Evolutionary conservation across 2,329 filamentous ascomycete genomes (phyloP), one percentile per base, ranked within the genome.

Genomic region (Didymella pinodella): DNA sequence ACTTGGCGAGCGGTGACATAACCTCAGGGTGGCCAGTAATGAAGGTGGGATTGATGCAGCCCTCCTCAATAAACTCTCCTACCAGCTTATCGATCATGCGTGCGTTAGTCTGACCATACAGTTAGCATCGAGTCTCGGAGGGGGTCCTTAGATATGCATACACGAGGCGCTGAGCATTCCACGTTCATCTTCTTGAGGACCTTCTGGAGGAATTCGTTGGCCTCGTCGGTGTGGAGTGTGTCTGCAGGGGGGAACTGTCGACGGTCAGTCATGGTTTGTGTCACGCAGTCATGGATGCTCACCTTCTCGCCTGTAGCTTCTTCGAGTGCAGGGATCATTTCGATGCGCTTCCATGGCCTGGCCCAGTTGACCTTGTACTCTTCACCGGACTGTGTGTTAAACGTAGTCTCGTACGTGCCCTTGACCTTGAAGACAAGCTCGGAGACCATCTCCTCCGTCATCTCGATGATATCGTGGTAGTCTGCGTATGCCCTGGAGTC

Each of bases 1-100:
- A 93, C 85, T 99, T 99, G 83, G 95, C 95, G 18, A 99, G 85
- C 8, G 95, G 95, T 16, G 91, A 95, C 94, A 98, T 96, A 85
- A 93, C 90, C 74, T 90, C 78, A 11, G 80, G 41, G 14, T 44
- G 41, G 22, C 41, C 41, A 1, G 41, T n/a, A 77, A 96, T 95
- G 81, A 95, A 95, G 43, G 91, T 97, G 2, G 95, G 94, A 84
- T 94, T 97, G 77, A 97, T 85, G 79, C 92, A 96, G 66, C 89
- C 94, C 76, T 93, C 90, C 81, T 98, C 95, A 69, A 98, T 94
- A 80, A 28, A 44, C 25, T 20, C 18, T 2, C 14, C 25, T 8
- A 44, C 18, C 4, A 44, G 38, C 18, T 44, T 44, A 12, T 40
- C 36, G 18, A 40, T 40, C 36, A 40, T 40, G 7, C 36, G n/a